Base-by-base conservation (phyloP, 495 filamentous ascomycete species). In the Penicillium coprophilum region DNA sequence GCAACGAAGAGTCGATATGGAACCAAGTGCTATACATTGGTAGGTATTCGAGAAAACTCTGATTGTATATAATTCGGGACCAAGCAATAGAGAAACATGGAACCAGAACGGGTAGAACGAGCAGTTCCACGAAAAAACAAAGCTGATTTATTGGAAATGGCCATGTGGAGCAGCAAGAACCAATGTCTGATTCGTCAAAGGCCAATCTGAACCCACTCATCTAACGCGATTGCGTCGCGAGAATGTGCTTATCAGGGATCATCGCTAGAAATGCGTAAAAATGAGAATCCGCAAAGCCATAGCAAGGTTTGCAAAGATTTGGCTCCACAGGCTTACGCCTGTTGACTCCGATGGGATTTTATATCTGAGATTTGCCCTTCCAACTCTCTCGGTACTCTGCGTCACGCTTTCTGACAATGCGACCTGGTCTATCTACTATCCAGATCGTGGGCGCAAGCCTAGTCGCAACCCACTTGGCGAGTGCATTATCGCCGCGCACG, bases 401-500 rank as follows among this genome's bases (percentile, higher is more conserved):
- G 8, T 36, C 12, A 4, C 32, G 13, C 20, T 4, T 8, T 11
- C 13, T 31, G 5, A 52, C 15, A 41, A 52, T 52, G 50, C 34
- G 24, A 15, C 5, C n/a, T 40, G 36, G 50, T 21, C 36, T 52
- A 11, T 43, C 36, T 6, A 3, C 17, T 6, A 40, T 34, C n/a
- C 34, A 39, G n/a, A 41, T 52, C 36, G 11, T 43, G 32, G 50
- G 50, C 21, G 50, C 27, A 32, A 21, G 36, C 17, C 38, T 52
- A 12, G 7, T 27, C 6, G 30, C 19, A 12, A 19, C 8, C 11
- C 36, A 40, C 9, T n/a, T 52, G 4, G 50, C 36, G 20, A 52
- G 11, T 44, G 67, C 64, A 7, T 59, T 72, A 17, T 51, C 63
- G 6, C 69, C 69, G 39, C 62, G 69, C 32, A 67, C 67, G 21